These are phyloP conservation scores for Rugosomyces carneus DNA, from an alignment of 1,284 basidiomycete species.

Conservation along the genomic window DNA sequence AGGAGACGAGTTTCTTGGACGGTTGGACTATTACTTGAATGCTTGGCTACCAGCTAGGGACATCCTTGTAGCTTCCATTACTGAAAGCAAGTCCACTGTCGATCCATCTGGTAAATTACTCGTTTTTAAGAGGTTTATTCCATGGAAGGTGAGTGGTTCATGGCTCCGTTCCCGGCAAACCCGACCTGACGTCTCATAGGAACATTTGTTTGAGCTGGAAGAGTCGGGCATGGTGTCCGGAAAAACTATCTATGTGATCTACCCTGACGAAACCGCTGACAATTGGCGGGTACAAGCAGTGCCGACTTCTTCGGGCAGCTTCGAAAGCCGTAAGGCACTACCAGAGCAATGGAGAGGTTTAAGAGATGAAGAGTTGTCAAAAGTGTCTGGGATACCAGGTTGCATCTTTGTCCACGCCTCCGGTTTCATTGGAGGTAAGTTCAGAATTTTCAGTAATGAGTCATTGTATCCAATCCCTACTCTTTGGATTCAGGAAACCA, in stretches of 20 bases:
- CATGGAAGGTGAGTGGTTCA: slow-evolving; percentile 78
- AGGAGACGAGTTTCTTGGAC: slow-evolving; percentile 81
- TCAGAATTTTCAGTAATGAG: neutral
- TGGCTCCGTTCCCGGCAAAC: neutral
- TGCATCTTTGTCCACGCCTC: slow-evolving; percentile 93
- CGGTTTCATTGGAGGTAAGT: slow-evolving; percentile 91
- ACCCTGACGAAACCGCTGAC: slow-evolving; percentile 74
- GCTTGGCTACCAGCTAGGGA: slow-evolving; percentile 93
- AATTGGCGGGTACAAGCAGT: slow-evolving; percentile 97
- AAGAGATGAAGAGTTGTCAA: slow-evolving; percentile 76
- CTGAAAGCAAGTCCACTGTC: slow-evolving; percentile 47
- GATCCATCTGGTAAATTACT: slow-evolving; percentile 77
- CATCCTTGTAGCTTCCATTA: slow-evolving; percentile 68
- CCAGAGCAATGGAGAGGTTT: slow-evolving; percentile 93
- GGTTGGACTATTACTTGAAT: slow-evolving; percentile 79
- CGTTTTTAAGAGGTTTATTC: slow-evolving; percentile 75
- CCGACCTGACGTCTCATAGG: slow-evolving; percentile 37
- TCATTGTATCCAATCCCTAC: slow-evolving; percentile 4
- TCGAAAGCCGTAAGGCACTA: slow-evolving; percentile 86
- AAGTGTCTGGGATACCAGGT: slow-evolving; percentile 73
- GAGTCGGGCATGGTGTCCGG: slow-evolving; percentile 36
- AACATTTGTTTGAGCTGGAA: slow-evolving; percentile 91
- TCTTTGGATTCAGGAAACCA: slow-evolving; percentile 61
- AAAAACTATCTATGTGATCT: slow-evolving; percentile 81
- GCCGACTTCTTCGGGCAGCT: slow-evolving; percentile 76